Base-by-base conservation (phyloP, 2,329 filamentous ascomycete species). In the Xylariaceae sp. region DNA sequence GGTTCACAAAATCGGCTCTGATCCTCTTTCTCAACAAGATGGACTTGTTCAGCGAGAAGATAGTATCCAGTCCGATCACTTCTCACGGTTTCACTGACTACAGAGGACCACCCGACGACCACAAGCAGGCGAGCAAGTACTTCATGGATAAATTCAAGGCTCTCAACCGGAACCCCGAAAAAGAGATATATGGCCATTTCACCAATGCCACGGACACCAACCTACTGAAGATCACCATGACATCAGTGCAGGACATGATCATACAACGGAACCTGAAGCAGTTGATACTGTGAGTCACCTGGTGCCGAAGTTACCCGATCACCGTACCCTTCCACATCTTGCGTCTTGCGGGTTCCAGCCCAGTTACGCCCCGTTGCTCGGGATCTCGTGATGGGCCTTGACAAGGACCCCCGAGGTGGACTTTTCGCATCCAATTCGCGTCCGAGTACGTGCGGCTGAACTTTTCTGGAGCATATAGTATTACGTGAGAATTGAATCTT, bases 21-120 rank as follows among this genome's bases (percentile, higher is more conserved):
- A 92, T 93, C 60, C 80, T 93, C 47, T 93, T 93, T 73, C 78
- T 93, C 54, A 93, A 92, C 78, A 93, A 93, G 75, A 91, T 92
- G 75, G 89, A 93, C 70, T 76, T 92, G 12, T 93, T 93, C 78
- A 87, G 83, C 68, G 83, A 86, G 64, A 93, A 93, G 74, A 77
- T 93, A 34, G 71, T 78, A 2, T 75, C 80, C 51, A 89, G 85
- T 58, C 86, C 88, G 3, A 87, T 93, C 60, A 83, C 82, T 52
- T 81, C 84, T 49, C 85, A 90, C 65, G 83, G 83, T 54, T 92
- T 92, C 72, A 87, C 87, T 40, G 89, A 93, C 66, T 93, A 90
- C 73, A 81, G 82, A 56, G 89, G 88, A 31, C 82, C 86, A 10
- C 73, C 83, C 34, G 81, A 83, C 58, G 87, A 90, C 69, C 86